Conservation (phyloP, 352 stramenopile species). For the Globisporangium middletonii region DNA sequence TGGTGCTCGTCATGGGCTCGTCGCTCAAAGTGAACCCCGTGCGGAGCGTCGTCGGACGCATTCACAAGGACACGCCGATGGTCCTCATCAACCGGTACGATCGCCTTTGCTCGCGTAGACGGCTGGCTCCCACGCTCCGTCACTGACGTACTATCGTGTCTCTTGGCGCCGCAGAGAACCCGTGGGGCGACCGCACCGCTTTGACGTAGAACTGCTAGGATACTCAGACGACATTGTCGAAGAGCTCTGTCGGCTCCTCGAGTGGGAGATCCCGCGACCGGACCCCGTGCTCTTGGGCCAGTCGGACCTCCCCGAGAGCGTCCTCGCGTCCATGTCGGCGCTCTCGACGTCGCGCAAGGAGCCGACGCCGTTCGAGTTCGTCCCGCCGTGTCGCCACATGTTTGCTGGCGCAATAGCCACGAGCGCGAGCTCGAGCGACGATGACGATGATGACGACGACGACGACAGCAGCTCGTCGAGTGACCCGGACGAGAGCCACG, state of each 20-base stretch:
- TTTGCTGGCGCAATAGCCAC: constrained; percentile 64
- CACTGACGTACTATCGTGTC: not conserved
- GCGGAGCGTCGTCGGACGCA: constrained; percentile 80
- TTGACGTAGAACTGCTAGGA: constrained; percentile 78
- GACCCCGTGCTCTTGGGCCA: constrained; percentile 61
- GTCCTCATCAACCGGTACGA: constrained; percentile 74
- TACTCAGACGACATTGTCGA: constrained; percentile 85
- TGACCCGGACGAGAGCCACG: constrained; percentile 33
- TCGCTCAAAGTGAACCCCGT: constrained; percentile 97
- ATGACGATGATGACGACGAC: constrained; percentile 41
- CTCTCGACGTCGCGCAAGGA: constrained; percentile 15
- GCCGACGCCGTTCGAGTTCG: constrained; percentile 57
- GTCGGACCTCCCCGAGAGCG: constrained; percentile 37
- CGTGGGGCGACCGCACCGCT: constrained; percentile 74
- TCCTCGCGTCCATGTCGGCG: constrained; percentile 17
- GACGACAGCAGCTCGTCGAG: constrained; percentile 47
- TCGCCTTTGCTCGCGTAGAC: not conserved
- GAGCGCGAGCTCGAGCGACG: constrained; percentile 54
- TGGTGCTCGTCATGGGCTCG: constrained; percentile 99
- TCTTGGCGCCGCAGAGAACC: constrained; percentile 36
- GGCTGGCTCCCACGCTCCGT: not conserved
- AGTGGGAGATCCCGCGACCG: constrained; percentile 70
- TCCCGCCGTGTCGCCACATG: constrained; percentile 64
- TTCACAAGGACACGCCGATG: constrained; percentile 78
- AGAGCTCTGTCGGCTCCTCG: constrained; percentile 68